Base-by-base conservation (phyloP, 306 rosid genomes). In the Castanopsis chinensis region DNA sequence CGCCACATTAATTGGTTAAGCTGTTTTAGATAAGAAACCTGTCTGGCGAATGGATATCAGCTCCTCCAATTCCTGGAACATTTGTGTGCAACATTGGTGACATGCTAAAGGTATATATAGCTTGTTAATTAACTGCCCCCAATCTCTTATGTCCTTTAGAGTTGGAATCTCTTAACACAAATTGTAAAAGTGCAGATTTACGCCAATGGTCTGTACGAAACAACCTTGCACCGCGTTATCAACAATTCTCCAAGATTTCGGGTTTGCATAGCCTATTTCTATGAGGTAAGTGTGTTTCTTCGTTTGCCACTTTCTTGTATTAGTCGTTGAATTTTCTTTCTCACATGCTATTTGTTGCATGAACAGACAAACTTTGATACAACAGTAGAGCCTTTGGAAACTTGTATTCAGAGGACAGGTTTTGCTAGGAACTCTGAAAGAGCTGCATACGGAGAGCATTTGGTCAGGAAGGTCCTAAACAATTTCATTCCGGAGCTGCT, bases 81-180 rank as follows among this genome's bases (percentile, higher is more conserved):
- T 87, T 93, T 67, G 96, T 95, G 52, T 95, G 97, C 82, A 95
- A 95, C 83, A 93, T 95, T 3, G 96, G 99, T 23, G 98, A 91
- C 88, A 95, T 95, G 99, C 87, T 95, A 21, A 93, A 95, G 97
- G 99, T 91, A 87, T 71, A 17, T 63, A 17, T 63, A 1, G 18
- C 8, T 80, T 18, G 56, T 35, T n/a, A 51, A 67, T 37, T 27
- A 20, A 72, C 28, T 55, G 43, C 69, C 73, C 63, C 37, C 54
- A 60, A 49, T 45, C 64, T 58, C 19, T 32, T 52, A 69, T 20
- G 53, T 64, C 21, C n/a, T 67, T 28, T 20, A 61, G 27, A 51
- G 54, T 79, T 12, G 12, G 61, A 4, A 17, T 54, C 9, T 30
- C 55, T 80, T 80, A 64, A 71, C 49, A n/a, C 35, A 69, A 61